phyloP scores from a whole-genome alignment of 352 stramenopile genomes.

The Peronospora destructor region DNA sequence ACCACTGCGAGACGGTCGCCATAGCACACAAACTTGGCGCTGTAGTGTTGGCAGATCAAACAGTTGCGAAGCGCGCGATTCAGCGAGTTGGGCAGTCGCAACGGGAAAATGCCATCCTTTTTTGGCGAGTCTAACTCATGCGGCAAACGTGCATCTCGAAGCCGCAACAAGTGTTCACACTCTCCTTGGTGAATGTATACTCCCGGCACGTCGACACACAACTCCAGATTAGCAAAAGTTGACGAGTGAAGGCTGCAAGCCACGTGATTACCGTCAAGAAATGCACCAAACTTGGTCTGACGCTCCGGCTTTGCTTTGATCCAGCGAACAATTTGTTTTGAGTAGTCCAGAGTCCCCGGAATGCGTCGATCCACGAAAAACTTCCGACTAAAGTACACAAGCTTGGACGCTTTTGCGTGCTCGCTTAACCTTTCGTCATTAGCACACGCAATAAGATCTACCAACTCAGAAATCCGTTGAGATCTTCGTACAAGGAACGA shows the following conservation, averaged over 20 bases:
- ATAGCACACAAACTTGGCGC: constrained; percentile 73
- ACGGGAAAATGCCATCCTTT: constrained; percentile 36
- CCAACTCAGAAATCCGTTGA: constrained; percentile 40
- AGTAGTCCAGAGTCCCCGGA: constrained; percentile 43
- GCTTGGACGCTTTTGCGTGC: constrained; percentile 36
- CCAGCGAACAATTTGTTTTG: constrained; percentile 45
- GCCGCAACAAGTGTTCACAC: constrained; percentile 61
- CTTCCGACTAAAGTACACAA: constrained; percentile 51
- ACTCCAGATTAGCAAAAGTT: constrained; percentile 42
- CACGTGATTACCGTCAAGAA: constrained; percentile 1
- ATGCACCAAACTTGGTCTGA: constrained; percentile 26
- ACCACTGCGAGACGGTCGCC: constrained; percentile 52
- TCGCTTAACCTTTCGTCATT: constrained; percentile 52
- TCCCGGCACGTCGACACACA: constrained; percentile 48
- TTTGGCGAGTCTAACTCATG: constrained; percentile 40
- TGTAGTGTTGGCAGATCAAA: constrained; percentile 68
- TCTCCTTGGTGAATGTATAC: constrained; percentile 75
- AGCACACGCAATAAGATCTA: constrained; percentile 59
- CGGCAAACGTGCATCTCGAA: constrained; percentile 57
- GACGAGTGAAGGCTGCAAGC: constrained; percentile 34
- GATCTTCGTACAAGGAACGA: constrained; percentile 67
- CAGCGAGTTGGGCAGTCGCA: constrained; percentile 52
- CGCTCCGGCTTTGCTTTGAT: constrained; percentile 35
- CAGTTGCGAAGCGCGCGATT: constrained; percentile 54
- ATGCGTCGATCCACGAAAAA: constrained; percentile 57